A percentile compares a stretch with the other conserved stretches of the same genome.
Evolutionary conservation across 495 filamentous ascomycete species (phyloP).

Genomic region (Halenospora varia): DNA sequence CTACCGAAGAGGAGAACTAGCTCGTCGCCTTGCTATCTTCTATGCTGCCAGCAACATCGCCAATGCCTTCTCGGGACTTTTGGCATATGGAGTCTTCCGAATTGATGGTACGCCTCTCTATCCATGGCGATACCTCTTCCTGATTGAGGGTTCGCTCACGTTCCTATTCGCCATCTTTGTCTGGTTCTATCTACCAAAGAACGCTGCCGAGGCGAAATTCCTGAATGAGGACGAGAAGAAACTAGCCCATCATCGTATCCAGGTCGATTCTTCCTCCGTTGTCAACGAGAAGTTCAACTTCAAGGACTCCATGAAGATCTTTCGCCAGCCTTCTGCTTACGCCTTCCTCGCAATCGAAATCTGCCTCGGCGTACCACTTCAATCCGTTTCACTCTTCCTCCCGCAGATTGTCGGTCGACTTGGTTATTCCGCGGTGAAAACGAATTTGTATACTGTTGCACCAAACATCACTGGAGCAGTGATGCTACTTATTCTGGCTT

Average conservation of each 20-base stretch:
- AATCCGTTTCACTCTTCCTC: conserved; percentile 66
- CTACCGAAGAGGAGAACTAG: conserved; percentile 75
- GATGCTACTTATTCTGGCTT: conserved; percentile 66
- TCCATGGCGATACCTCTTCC: conserved; percentile 72
- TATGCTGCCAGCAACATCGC: conserved; percentile 76
- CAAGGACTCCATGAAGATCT: conserved; percentile 49
- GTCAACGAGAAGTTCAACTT: conserved; percentile 70
- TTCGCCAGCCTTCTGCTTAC: conserved; percentile 17
- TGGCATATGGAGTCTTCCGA: conserved; percentile 75
- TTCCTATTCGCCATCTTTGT: conserved; percentile 62
- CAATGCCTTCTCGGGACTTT: conserved; percentile 68
- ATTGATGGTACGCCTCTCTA: conserved; percentile 45
- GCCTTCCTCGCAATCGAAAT: conserved; percentile 60
- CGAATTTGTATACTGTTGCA: conserved; percentile 74
- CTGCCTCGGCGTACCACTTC: conserved; percentile 72
- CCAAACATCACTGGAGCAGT: conserved; percentile 66
- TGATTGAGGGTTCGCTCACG: conserved; percentile 67
- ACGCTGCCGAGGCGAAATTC: conserved; percentile 59
- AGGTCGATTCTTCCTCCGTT: conserved; percentile 64
- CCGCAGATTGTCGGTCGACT: conserved; percentile 68
- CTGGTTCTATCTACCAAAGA: conserved; percentile 66
- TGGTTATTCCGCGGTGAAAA: conserved; percentile 60
- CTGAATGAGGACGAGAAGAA: conserved; percentile 60
- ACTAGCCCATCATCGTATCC: conserved; percentile 69
- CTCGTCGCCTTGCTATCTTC: conserved; percentile 72